Evolutionary conservation across 129 eudicot species (phyloP), one percentile per base, ranked within the genome.

Genomic region (Lonicera japonica): DNA sequence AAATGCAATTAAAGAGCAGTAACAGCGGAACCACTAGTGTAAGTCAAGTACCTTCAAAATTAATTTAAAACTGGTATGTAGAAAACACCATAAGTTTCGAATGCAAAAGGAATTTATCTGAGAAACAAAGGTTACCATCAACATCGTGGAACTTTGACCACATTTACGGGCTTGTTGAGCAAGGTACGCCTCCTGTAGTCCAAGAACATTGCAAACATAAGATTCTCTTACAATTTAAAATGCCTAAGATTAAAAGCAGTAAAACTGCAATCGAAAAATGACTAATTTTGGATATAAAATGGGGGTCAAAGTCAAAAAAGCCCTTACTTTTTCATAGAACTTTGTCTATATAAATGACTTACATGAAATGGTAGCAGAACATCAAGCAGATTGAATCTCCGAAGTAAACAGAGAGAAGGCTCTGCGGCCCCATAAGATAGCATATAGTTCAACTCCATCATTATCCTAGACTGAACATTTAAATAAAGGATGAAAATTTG

Each of bases 391-490:
- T 73, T 71, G 64, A 70, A 77, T 72, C 79, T 81, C 66, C 73
- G 83, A 64, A 94, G 96, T 59, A 88, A 62, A 74, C 69, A 56
- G 19, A 94, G 64, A 54, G 99, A 94, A 80, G 87, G 76, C 71
- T 78, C 85, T 58, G 99, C 92, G 62, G 99, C 96, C 51, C 99
- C 99, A 52, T 73, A 94, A 24, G 96, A 88, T 45, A 94, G 83
- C 99, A 94, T 88, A 73, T 80, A 83, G 65, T 88, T 81, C 46
- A 88, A 53, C 80, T 94, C 99, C 95, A 94, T 50, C 78, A 64
- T 71, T 68, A 88, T 60, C 70, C 99, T 88, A 68, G 77, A 23
- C 97, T 90, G 79, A 45, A 73, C 47, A 83, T 46, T 14, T 7
- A 78, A 58, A 54, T 11, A 61, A 50, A 21, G 43, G 18, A 10